Base-by-base conservation (phyloP, 257 asterid species). In the Solanum neorickii region DNA sequence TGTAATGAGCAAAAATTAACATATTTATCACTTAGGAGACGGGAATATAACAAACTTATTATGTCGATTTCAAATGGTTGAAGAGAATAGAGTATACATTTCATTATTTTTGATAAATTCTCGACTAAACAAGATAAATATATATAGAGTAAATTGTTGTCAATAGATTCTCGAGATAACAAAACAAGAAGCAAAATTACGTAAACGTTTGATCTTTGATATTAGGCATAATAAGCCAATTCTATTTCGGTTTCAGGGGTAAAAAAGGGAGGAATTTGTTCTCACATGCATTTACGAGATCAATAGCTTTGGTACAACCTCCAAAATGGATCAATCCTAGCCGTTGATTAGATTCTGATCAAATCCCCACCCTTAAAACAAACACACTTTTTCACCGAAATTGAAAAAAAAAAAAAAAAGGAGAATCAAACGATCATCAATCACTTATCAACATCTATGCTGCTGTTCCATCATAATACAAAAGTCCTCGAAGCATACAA, bases 401-500 rank as follows among this genome's bases (percentile, higher is more conserved):
- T 20, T 0, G 18, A 5, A 16, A 27, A 37, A 35, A 15, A 15
- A 15, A 15, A 23, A 41, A 44, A 7, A 13, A 23, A 12, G 6
- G 9, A 42, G 4, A 77, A 29, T 80, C 85, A 47, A 52, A 15
- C n/a, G 18, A 8, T 6, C 59, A 78, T 2, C 10, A 35, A 80
- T 27, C 11, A 35, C 44, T 10, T 27, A 37, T 18, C 47, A 68
- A 84, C 78, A 84, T 84, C 49, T 74, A 29, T 78, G 90, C 68
- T 78, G 90, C 29, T 77, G 90, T 80, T 78, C 77, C 91, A 89
- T 89, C 91, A 89, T 89, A 70, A 77, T 44, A 62, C 83, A 84
- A 25, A 89, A 89, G 82, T 89, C 91, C 82, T 87, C 87, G 18
- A 89, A 89, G 42, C 88, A 87, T 20, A 89, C 91, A 21, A 87